Conservation (phyloP, 371 early-diverging fungal genomes). For the Apophysomyces trapeziformis region DNA sequence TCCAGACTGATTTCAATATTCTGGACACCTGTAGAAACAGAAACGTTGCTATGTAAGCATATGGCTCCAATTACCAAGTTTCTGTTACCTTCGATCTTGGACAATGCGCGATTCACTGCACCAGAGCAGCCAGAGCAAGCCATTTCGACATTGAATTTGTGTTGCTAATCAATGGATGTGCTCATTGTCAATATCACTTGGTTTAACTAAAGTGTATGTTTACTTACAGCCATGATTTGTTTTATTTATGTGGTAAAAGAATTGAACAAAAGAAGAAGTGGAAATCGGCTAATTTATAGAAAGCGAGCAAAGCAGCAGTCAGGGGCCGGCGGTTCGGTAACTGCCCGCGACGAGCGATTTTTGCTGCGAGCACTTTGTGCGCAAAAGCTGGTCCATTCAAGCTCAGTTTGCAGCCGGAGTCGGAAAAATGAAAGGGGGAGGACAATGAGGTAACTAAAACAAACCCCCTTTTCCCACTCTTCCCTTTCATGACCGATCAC, state of each 20-base stretch:
- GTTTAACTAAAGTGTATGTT: background rate
- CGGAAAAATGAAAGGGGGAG: too few species aligned
- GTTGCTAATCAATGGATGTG: conserved; percentile 35
- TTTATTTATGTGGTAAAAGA: background rate
- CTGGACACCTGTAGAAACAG: conserved; percentile 45
- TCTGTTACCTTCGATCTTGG: conserved; percentile 57
- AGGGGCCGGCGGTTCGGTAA: too few species aligned
- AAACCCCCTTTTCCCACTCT: background rate
- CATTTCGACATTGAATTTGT: conserved; percentile 84
- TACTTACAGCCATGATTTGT: conserved; percentile 22
- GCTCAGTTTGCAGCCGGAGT: too few species aligned
- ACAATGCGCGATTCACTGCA: conserved; percentile 76
- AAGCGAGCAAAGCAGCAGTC: too few species aligned
- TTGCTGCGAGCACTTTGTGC: conserved; percentile 11
- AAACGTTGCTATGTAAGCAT: background rate
- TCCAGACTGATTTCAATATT: conserved; percentile 71
- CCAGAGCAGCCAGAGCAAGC: conserved; percentile 82
- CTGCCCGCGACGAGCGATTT: background rate
- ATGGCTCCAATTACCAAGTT: background rate
- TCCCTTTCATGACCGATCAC: background rate
- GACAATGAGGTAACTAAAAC: background rate
- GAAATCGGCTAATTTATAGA: background rate
- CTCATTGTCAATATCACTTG: background rate
- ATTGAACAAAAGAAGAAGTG: background rate
- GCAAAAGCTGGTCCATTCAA: too few species aligned